Percentiles rank a stretch among this genome's conserved stretches.
phyloP scores from a whole-genome alignment of 352 stramenopile species.

The Globisporangium spiculum region DNA sequence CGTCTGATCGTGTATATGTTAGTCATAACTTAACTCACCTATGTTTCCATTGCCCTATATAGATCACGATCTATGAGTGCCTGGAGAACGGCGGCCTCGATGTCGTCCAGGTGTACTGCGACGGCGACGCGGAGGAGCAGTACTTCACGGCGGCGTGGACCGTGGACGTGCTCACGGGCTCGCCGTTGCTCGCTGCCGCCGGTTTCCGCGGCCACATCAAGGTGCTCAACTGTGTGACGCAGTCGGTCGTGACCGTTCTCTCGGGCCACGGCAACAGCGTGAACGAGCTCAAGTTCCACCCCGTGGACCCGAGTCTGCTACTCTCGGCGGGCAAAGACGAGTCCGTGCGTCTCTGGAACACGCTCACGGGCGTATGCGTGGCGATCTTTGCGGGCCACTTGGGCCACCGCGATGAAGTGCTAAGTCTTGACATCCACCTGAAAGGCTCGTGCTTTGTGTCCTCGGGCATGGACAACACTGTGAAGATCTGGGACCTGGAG shows the following conservation, averaged over 20 bases:
- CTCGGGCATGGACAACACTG: constrained; percentile 90
- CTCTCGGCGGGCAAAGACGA: constrained; percentile 92
- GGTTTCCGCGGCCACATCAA: constrained; percentile 81
- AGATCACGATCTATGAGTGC: constrained; percentile 81
- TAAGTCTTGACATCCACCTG: constrained; percentile 89
- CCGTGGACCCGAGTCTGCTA: constrained; percentile 85
- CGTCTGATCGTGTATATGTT: not conserved
- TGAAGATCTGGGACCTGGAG: constrained; percentile 94
- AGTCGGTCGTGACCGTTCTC: constrained; percentile 75
- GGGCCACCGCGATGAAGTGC: constrained; percentile 88
- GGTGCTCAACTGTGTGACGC: constrained; percentile 77
- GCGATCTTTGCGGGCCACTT: constrained; percentile 92
- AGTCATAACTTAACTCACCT: not conserved
- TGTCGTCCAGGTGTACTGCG: constrained; percentile 76
- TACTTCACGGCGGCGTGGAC: constrained; percentile 82
- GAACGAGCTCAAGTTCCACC: constrained; percentile 92
- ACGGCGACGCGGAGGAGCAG: constrained; percentile 75
- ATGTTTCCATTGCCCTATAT: not conserved
- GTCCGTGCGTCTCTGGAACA: constrained; percentile 92
- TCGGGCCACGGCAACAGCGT: constrained; percentile 90
- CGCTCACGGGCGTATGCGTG: constrained; percentile 80
- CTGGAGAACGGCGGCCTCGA: constrained; percentile 69
- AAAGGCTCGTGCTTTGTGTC: constrained; percentile 87
- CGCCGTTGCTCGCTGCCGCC: constrained; percentile 66
- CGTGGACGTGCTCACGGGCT: constrained; percentile 61